Base-by-base conservation (phyloP, 768 basidiomycete genomes). In the Porphyrellus cyaneotinctus region DNA sequence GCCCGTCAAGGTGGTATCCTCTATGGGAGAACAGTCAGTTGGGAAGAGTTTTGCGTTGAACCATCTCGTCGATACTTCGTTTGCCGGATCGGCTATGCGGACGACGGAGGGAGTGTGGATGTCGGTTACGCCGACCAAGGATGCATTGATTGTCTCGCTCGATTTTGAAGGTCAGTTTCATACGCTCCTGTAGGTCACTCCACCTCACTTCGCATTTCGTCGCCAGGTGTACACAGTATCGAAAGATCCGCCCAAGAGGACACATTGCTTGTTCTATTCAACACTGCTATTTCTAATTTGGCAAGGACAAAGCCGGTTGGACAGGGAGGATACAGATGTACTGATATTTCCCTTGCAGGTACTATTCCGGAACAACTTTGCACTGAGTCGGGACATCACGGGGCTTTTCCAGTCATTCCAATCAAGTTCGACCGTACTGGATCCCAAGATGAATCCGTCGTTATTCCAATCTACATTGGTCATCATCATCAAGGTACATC, bases 101-200 rank as follows among this genome's bases (percentile, higher is more conserved):
- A 83, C 82, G 10, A 84, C 80, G 60, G 80, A 83, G 68, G 82
- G 83, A 6, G 80, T 84, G 2, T 84, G 83, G 83, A 78, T 84
- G 76, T 83, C 82, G 1, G 79, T 81, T 9, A 82, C 83, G 2
- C 84, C 83, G 0, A 83, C 82, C 0, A 69, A 76, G 43, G 76
- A 81, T 22, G 65, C 65, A 0, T 59, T 85, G 11, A 68, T 85
- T 11, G 81, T 85, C 1, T 77, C 83, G 4, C 72, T 85, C 7
- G 83, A 85, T 56, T 85, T 85, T 41, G 83, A 85, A 74, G 83
- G 84, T 75, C 9, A 0, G 58, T 52, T 10, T 2, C 18, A 4
- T 6, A 33, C 24, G 1, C 30, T 17, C n/a, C 33, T 8, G 20
- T 10, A 17, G 1, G 2, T 39, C 12, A 2, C 9, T 1, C 9